Evolutionary conservation across 495 filamentous ascomycete genomes (phyloP), one percentile per base, ranked within the genome.

Genomic region (Neurospora intermedia): DNA sequence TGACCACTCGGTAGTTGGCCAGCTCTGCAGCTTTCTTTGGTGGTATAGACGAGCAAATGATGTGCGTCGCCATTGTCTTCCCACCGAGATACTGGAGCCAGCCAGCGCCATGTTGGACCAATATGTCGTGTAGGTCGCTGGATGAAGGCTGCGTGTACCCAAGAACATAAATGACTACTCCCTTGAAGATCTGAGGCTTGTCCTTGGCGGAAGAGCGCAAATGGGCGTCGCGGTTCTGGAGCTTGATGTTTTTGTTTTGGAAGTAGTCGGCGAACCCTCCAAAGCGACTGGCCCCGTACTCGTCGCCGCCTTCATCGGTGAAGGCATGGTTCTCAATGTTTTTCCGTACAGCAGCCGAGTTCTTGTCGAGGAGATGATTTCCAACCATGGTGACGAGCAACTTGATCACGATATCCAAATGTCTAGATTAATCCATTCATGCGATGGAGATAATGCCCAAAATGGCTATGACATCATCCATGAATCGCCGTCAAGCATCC

Each of bases 71-170:
- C 76, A 89, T 88, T 1, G 94, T 98, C 84, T 98, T 98, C 43
- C 91, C 90, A 78, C 96, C 93, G n/a, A 98, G 85, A 78, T 98
- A 97, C 79, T 98, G 95, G 71, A 96, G 88, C 77, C 97, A 98
- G 1, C 91, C 93, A 38, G 94, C 96, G 15, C 96, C 95, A 88
- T 98, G 89, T 75, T 88, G 89, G 43, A 98, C 94, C 48, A 98
- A 90, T 31, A 97, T 85, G 46, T 85, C 88, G 79, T 96, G 94
- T 10, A 99, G 86, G 75, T 62, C 31, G 41, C 75, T 42, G 73
- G 69, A 27, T 18, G 45, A 62, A 40, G 59, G 96, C 75, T 97
- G 93, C 0, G 94, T 98, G 77, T 98, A 98, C 38, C 96, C 95
- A 75, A 93, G 95, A 38, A 98, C 91, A 83, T 96, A 91, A 3